Evolutionary conservation across 2,329 filamentous ascomycete species (phyloP), one percentile per base, ranked within the genome.

Genomic region (Xylaria sp.): DNA sequence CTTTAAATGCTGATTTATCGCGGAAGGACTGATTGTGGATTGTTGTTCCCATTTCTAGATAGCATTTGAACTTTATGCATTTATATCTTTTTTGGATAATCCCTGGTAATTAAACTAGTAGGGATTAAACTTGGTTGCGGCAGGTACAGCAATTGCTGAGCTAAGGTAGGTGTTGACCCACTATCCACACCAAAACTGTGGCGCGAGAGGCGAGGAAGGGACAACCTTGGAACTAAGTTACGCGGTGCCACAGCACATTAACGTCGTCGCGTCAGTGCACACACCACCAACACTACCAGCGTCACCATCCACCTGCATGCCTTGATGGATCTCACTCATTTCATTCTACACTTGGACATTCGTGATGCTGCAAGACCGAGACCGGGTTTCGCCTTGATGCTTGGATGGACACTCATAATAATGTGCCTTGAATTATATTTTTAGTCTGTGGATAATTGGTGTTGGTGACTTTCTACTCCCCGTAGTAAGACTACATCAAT

Each of bases 341-440:
- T n/a, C n/a, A n/a, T n/a, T n/a, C n/a, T n/a, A 54, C 27, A 54
- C 23, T 35, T 10, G 5, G 51, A 35, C 18, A 32, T 35, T 54
- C 18, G 12, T 37, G 35, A 62, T 65, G 32, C 66, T 40, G 44
- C 65, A 21, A 42, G 21, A 51, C 42, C 58, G 25, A 27, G 4
- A 35, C 32, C 10, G 32, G 10, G 1, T 35, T 6, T 18, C 32
- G 9, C 25, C 6, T 42, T n/a, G 21, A 42, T 51, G 23, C 16
- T 16, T 0, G 12, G 5, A 47, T 37, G 21, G 25, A 13, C 35
- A 35, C 37, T 42, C 18, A 61, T 35, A 29, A 44, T 12, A 58
- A 55, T 65, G 42, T 35, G 4, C 32, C 25, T 60, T 37, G 8
- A 25, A 29, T 25, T 60, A 1, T 42, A 16, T 27, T 57, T 6